Percentiles rank a stretch among this genome's conserved stretches.
These are phyloP conservation scores for Kuraishia ogatae DNA, from an alignment of 805 yeast genomes.

Conservation along the genomic window DNA sequence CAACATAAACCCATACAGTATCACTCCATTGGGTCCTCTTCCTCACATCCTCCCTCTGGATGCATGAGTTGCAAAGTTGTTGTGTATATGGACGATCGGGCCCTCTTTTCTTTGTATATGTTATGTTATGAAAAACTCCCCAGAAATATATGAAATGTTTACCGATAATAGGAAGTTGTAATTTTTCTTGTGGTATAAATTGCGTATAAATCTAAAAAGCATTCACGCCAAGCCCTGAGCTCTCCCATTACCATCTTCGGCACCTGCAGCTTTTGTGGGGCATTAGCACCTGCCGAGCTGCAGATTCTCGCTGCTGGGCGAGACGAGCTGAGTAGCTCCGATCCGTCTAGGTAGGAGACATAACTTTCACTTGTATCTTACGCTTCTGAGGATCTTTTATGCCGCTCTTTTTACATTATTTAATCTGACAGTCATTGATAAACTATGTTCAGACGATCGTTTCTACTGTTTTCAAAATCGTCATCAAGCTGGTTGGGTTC, in stretches of 20 bases:
- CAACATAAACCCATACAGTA: constrained; percentile 70
- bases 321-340: no score
- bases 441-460: background rate
- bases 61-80: background rate
- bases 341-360: no score
- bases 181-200: no score
- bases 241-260: no score
- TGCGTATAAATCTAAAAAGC: no score
- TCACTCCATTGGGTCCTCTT: constrained; percentile 84
- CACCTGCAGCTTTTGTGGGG: no score
- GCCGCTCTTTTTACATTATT: background rate
- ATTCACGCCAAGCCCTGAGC: no score
- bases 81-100: background rate
- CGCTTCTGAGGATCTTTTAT: background rate
- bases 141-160: no score
- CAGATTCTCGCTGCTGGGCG: no score
- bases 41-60: constrained; percentile 57
- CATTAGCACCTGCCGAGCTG: no score
- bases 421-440: background rate
- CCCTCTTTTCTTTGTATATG: background rate
- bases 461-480: background rate
- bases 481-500: background rate
- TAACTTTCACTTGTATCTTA: no score
- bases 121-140: background rate
- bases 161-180: no score